These are phyloP conservation scores for Proliferodiscus dingleyae DNA, from an alignment of 2,329 filamentous ascomycete species.

Conservation along the genomic window DNA sequence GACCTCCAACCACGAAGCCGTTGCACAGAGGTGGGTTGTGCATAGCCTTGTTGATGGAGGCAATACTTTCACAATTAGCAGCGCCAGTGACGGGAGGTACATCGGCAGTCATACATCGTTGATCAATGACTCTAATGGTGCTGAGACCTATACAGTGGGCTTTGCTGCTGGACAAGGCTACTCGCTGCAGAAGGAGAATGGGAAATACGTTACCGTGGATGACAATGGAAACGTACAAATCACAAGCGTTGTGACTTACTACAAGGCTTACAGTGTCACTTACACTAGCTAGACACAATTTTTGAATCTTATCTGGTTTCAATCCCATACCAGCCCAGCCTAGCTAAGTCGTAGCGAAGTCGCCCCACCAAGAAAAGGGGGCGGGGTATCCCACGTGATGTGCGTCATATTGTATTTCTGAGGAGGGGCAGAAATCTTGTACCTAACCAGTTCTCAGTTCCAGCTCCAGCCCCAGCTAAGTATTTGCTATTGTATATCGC, in stretches of 20 bases:
- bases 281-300: constrained; percentile 12
- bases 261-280: constrained; percentile 19
- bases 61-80: constrained; percentile 36
- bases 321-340: too few species aligned
- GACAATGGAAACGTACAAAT: constrained; percentile 15
- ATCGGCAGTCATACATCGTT: constrained; percentile 24
- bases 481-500: not conserved
- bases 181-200: constrained; percentile 20
- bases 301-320: not conserved
- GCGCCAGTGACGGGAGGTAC: constrained; percentile 37
- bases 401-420: not conserved
- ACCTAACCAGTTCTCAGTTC: not conserved
- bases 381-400: not conserved
- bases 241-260: constrained; percentile 8
- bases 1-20: constrained; percentile 34
- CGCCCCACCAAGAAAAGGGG: not conserved
- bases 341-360: not conserved
- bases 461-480: not conserved
- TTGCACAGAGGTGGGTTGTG: constrained; percentile 45
- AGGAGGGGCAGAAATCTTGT: not conserved
- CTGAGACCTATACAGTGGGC: constrained; percentile 16
- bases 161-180: constrained; percentile 17
- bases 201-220: constrained; percentile 20
- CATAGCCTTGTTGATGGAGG: constrained; percentile 29
- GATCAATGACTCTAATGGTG: constrained; percentile 7